Evolutionary conservation across 1,284 basidiomycete genomes (phyloP).

Genomic region (Pyrrhoderma noxium): DNA sequence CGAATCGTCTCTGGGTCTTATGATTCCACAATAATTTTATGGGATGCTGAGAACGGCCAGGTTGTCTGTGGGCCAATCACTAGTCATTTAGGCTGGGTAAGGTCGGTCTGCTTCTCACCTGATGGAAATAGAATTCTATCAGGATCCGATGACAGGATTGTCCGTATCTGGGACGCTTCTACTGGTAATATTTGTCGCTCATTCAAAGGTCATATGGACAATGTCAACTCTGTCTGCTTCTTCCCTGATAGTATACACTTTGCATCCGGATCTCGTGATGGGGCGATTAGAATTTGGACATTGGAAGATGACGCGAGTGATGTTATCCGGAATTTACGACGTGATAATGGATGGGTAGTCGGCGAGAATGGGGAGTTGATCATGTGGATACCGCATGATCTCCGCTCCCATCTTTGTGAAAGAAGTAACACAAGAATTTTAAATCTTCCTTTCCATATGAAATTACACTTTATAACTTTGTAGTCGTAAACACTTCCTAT

Average conservation of each 20-base stretch:
- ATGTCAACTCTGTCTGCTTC: no score
- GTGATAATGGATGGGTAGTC: constrained; percentile 5
- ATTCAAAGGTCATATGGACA: not conserved
- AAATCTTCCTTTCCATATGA: no score
- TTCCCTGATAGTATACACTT: no score
- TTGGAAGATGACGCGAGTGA: no score
- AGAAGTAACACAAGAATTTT: no score
- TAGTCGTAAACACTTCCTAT: no score
- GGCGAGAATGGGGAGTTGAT: not conserved
- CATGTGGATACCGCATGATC: constrained; percentile 5
- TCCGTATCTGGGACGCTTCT: constrained; percentile 3
- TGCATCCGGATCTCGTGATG: no score
- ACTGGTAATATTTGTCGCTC: not conserved
- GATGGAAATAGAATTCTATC: constrained; percentile 4
- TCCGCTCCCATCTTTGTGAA: no score
- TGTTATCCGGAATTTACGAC: no score
- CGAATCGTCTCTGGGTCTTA: not conserved
- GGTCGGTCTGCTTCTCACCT: constrained; percentile 11
- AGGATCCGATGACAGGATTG: not conserved
- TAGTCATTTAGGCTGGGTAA: not conserved
- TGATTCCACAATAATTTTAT: not conserved
- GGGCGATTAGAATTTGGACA: no score
- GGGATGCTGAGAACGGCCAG: not conserved
- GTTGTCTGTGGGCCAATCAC: not conserved
- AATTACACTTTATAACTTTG: no score